Evolutionary conservation across 768 basidiomycete genomes (phyloP), one percentile per base, ranked within the genome.

Genomic region (Coprinopsis cinerea): DNA sequence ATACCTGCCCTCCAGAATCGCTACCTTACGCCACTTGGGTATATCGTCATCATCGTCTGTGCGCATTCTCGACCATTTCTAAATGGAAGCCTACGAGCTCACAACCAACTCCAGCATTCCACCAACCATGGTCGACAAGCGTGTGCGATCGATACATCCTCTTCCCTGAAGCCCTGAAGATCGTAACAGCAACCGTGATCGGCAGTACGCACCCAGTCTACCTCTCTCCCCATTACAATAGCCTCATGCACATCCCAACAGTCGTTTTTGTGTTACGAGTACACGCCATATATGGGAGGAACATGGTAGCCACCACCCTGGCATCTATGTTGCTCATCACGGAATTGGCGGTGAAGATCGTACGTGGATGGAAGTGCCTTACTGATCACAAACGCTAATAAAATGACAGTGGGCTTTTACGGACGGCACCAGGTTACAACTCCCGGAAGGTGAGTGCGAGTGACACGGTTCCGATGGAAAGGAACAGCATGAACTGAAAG

Each of bases 1-100:
- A 26, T 40, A 17, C 17, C 28, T 39, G 15, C 27, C 14, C 18
- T 39, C 13, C 32, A 70, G 68, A 71, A 71, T 53, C 65, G 69
- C 7, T 71, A 71, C 47, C 47, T 67, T 3, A 59, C 67, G 34
- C 69, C 69, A 0, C 44, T 71, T 48, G 67, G 59, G 7, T 69
- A 65, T 44, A 64, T 68, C 23, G 57, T 69, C 13, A 66, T 71
- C 32, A 66, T 60, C 22, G 59, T 65, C 24, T 68, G 69, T 64
- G 50, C 54, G 65, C 60, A 15, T 11, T 11, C 18, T 5, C 20
- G 17, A 35, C 5, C 4, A 11, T n/a, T n/a, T 26, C 15, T 10
- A 39, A 13, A 48, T 11, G 15, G 7, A 22, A 6, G n/a, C 13
- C 9, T 14, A 27, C 37, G 20, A 23, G 23, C 17, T 14, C 49